Evolutionary conservation across 106 monocot genomes (phyloP).

Genomic region (Allium sativum): DNA sequence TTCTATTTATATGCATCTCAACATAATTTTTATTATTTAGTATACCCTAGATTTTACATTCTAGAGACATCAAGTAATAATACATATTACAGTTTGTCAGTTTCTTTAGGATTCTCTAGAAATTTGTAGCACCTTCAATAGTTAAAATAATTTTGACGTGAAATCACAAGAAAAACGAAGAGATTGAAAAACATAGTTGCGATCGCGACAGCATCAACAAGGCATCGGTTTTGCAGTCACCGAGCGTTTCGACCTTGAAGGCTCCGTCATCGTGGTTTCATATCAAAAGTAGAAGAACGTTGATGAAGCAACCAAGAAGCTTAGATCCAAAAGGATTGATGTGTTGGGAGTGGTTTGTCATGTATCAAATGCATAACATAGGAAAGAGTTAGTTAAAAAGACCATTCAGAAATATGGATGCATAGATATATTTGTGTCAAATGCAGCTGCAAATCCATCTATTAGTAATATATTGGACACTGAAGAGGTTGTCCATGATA

Average conservation of each 20-base stretch:
- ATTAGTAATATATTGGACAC: conserved; percentile 49
- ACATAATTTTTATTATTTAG: too few species aligned
- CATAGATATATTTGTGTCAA: conserved; percentile 90
- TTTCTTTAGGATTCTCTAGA: too few species aligned
- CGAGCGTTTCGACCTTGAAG: conserved; percentile 74
- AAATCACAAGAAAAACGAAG: conserved; percentile 38
- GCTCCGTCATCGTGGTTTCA: conserved; percentile 77
- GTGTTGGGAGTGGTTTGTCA: conserved; percentile 76
- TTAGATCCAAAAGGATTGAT: conserved; percentile 62
- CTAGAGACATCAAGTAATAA: too few species aligned
- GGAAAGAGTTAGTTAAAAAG: conserved; percentile 23
- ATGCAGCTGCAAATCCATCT: conserved; percentile 91
- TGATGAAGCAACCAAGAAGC: conserved; percentile 68
- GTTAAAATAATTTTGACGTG: too few species aligned
- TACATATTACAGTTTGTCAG: too few species aligned
- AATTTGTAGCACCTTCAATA: too few species aligned
- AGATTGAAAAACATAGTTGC: conserved; percentile 80
- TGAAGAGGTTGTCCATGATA: conserved; percentile 75
- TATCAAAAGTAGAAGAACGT: conserved; percentile 66
- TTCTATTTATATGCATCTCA: too few species aligned
- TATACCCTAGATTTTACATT: too few species aligned
- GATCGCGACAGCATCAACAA: conserved; percentile 89
- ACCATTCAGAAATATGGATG: conserved; percentile 41
- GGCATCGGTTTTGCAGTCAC: conserved; percentile 88
- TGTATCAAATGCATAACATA: conserved; percentile 40